Base-by-base conservation (phyloP, 2,329 filamentous ascomycete species). In the Paraphaeosphaeria minitans region DNA sequence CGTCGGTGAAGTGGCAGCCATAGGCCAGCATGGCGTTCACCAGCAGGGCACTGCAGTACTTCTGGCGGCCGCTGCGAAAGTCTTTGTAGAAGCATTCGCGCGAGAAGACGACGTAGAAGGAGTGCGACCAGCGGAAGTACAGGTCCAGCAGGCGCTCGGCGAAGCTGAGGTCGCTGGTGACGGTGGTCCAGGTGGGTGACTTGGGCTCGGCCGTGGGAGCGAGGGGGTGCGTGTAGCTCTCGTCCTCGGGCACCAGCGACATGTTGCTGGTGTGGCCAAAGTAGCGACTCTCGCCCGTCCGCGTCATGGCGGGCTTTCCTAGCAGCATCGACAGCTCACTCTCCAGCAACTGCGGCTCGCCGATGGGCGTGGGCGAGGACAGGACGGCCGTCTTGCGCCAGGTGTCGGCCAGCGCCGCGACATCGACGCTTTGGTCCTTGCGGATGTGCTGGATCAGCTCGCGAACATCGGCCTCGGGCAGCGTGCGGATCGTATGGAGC, bases 81-180 rank as follows among this genome's bases (percentile, higher is more conserved):
- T 91, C 89, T 53, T 82, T 81, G 58, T 89, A 78, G 66, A 91
- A 92, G 67, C 89, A 85, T 66, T 90, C 87, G 69, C 89, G 88
- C 68, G 87, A 90, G 46, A 92, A 82, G 2, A 89, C 86, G 3
- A 88, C 86, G 75, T 91, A 91, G 13, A 89, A 91, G 2, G 89
- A 88, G 71, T 92, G 91, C 85, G 89, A 92, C 78, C 87, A 89
- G 13, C 66, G 66, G 64, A 91, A 91, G 75, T 91, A 91, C 33
- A 90, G 78, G 0, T 84, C 81, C 53, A 91, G 76, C 10, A 91
- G 79, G 65, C 88, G 87, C 60, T 87, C 81, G 1, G 91, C 85
- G 31, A 91, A 81, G 13, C 73, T 76, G 13, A 79, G 67, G 63
- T 91, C 87, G 3, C 74, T 69, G 1, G 87, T 89, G 22, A 90